These are phyloP conservation scores for Plenodomus lindquistii DNA, from an alignment of 2,329 filamentous ascomycete genomes.

Conservation along the genomic window DNA sequence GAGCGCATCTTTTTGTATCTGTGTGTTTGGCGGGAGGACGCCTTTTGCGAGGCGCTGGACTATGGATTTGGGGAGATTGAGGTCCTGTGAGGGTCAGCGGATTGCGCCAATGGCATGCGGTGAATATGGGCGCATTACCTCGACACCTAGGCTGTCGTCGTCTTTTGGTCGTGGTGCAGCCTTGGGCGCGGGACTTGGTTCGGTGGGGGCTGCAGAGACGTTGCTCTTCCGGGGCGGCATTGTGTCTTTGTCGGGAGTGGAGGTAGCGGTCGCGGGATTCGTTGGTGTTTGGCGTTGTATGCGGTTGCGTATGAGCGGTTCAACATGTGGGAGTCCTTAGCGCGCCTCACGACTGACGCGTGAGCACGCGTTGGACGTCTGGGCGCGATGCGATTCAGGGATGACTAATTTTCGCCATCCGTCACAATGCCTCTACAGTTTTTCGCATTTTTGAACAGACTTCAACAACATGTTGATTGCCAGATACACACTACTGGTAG, in stretches of 20 bases:
- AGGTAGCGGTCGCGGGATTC: constrained; percentile 1
- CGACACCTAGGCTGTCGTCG: constrained; percentile 50
- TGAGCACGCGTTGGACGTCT: constrained; percentile 31
- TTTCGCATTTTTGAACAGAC: too few relatives aligned
- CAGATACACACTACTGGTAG: too few relatives aligned
- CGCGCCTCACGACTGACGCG: constrained; percentile 24
- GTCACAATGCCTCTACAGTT: too few relatives aligned
- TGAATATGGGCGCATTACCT: constrained; percentile 39
- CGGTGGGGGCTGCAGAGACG: constrained; percentile 45
- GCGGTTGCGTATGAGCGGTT: constrained; percentile 1
- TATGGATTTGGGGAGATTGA: constrained; percentile 78
- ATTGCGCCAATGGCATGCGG: neutral
- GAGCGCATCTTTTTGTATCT: constrained; percentile 81
- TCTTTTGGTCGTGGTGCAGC: constrained; percentile 31
- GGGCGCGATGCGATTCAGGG: constrained; percentile 13
- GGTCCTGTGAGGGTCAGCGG: constrained; percentile 52
- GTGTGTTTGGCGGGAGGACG: constrained; percentile 77
- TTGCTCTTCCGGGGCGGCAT: constrained; percentile 57
- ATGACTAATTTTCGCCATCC: too few relatives aligned
- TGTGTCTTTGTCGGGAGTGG: constrained; percentile 3
- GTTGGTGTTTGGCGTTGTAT: neutral
- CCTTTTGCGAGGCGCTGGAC: constrained; percentile 79
- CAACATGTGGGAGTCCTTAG: neutral
- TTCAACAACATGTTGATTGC: too few relatives aligned
- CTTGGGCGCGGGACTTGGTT: constrained; percentile 34